Conservation (phyloP, 2,329 filamentous ascomycete genomes). For the Colletotrichum sp. region DNA sequence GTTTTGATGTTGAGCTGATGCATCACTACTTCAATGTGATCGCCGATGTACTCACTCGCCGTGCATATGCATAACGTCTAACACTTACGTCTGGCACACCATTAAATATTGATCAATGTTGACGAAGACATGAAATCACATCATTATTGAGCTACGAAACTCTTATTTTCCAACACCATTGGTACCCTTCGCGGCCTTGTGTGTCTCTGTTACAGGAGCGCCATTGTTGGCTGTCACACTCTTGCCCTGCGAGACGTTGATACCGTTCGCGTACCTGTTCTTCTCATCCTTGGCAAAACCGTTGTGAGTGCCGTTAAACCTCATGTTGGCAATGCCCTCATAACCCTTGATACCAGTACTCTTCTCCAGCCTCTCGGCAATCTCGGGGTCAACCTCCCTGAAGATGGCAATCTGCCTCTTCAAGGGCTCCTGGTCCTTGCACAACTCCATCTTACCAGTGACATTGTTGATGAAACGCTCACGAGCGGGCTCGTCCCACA, state of each 20-base stretch:
- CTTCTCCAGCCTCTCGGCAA: constrained; percentile 65
- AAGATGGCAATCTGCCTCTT: constrained; percentile 71
- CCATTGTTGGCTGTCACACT: constrained; percentile 1
- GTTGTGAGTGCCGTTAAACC: constrained; percentile 67
- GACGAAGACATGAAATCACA: background rate
- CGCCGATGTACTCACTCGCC: background rate
- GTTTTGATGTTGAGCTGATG: background rate
- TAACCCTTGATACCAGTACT: constrained; percentile 67
- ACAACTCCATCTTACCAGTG: constrained; percentile 64
- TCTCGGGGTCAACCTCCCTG: constrained; percentile 63
- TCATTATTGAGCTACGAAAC: background rate
- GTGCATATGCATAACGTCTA: background rate
- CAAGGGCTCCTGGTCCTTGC: constrained; percentile 62
- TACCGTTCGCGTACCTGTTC: constrained; percentile 55
- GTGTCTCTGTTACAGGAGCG: background rate
- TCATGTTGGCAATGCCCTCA: constrained; percentile 56
- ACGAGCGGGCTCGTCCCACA: constrained; percentile 62
- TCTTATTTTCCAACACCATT: background rate
- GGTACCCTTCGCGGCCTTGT: background rate
- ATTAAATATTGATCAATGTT: too few relatives aligned
- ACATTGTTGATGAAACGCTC: constrained; percentile 66
- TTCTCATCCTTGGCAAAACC: constrained; percentile 57
- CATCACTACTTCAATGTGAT: background rate
- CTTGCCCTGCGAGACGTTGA: constrained; percentile 26
- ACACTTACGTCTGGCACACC: too few relatives aligned